These are phyloP conservation scores for Chionographis japonica DNA, from an alignment of 106 monocot species.

Conservation along the genomic window DNA sequence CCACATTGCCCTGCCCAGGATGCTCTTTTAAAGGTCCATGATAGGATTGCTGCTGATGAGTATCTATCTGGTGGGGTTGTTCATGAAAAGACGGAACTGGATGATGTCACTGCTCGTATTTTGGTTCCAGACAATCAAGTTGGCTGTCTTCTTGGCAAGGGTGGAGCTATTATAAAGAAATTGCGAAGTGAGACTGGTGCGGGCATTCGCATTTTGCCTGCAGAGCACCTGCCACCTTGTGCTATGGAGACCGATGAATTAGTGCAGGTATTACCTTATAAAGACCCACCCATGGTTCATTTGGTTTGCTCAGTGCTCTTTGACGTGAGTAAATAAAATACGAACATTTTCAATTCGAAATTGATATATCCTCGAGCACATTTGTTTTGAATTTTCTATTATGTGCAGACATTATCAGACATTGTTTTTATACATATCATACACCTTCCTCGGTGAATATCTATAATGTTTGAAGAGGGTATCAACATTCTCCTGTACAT, in stretches of 20 bases:
- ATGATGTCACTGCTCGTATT: conserved; percentile 56
- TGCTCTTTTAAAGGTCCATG: conserved; percentile 73
- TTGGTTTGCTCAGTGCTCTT: background rate
- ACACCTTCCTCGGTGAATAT: too few species aligned
- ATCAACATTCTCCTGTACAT: too few species aligned
- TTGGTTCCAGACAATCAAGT: conserved; percentile 71
- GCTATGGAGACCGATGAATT: conserved; percentile 73
- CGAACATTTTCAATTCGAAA: too few species aligned
- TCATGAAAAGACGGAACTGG: conserved; percentile 30
- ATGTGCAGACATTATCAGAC: too few species aligned
- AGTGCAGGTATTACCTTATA: conserved; percentile 44
- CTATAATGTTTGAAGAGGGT: too few species aligned
- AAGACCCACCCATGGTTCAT: too few species aligned
- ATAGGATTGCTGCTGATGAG: conserved; percentile 71
- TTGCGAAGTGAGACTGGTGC: conserved; percentile 61
- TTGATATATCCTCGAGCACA: too few species aligned
- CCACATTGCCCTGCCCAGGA: conserved; percentile 71
- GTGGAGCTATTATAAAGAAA: conserved; percentile 60
- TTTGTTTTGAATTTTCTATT: too few species aligned
- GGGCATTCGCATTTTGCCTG: conserved; percentile 52
- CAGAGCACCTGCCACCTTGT: conserved; percentile 69
- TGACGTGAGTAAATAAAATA: too few species aligned
- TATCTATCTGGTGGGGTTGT: conserved; percentile 36
- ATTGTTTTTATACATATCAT: too few species aligned
- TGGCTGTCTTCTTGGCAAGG: conserved; percentile 82